Base-by-base conservation (phyloP, 345 rosid species). In the Theobroma cacao region DNA sequence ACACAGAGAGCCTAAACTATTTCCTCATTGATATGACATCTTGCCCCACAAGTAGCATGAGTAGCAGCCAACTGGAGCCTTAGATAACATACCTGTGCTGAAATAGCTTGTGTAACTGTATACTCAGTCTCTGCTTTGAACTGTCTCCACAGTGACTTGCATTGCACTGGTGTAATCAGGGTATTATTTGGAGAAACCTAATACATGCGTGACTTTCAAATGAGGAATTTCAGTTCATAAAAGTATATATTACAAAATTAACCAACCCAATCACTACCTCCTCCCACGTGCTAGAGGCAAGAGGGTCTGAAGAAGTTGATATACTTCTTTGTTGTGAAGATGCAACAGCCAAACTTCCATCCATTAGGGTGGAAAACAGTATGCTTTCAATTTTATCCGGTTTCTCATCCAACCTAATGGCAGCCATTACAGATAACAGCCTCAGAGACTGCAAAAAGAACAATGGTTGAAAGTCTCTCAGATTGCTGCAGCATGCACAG, bases 141-240 rank as follows among this genome's bases (percentile, higher is more conserved):
- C 82, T 90, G 98, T 80, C 94, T 86, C 97, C 98, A 90, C 78
- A 91, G 74, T 33, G 98, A 90, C 78, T 94, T 90, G 70, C 97
- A 91, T 77, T 91, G 87, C 56, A 92, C 83, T 66, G 96, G 98
- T 43, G 96, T 88, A 77, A 92, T 89, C 76, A 91, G 66, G 36
- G 85, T 85, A 28, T 85, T 82, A 72, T 88, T 80, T 18, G 89
- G 88, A 78, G 93, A 78, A 63, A 92, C 89, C 94, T 88, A 60
- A 72, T 50, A 31, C 71, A 66, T 14, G 66, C 64, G 38, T 55
- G 76, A 77, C 61, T 71, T 59, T 53, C n/a, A 43, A 47, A 66
- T 55, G 75, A 52, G 59, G 75, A 77, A 75, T 38, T 15, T 12
- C 36, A 4, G 15, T 60, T 30, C 20, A 41, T 24, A 38, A 2